Conservation (phyloP, 2,329 filamentous ascomycete genomes). For the Alternaria incomplexa region DNA sequence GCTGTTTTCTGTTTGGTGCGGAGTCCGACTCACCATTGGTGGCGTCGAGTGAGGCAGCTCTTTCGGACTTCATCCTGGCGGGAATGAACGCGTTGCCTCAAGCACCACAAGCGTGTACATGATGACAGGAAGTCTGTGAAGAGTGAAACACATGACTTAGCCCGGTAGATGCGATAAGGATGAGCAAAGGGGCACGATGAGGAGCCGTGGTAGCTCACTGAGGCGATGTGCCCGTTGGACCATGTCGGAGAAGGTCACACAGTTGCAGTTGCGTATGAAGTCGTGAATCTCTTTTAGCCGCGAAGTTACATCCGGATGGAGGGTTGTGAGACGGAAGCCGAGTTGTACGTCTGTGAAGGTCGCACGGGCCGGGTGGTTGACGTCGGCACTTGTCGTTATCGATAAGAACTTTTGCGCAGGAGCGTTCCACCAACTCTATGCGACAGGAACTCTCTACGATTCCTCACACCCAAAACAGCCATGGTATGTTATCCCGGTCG, state of each 20-base stretch:
- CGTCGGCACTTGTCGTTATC: conserved; percentile 10
- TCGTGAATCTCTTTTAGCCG: not conserved
- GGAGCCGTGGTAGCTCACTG: not conserved
- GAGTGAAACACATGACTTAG: not conserved
- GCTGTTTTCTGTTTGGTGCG: not conserved
- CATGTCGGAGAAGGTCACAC: not conserved
- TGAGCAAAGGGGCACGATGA: not conserved
- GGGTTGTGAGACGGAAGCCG: not conserved
- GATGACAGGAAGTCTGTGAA: not conserved
- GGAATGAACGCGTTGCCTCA: not conserved
- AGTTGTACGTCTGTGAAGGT: not conserved
- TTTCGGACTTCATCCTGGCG: not conserved
- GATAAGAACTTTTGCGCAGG: conserved; percentile 14
- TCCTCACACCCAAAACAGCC: not conserved
- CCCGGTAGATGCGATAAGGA: not conserved
- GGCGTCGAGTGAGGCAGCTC: not conserved
- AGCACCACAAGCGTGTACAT: not conserved
- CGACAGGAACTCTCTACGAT: not conserved
- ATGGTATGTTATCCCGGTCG: conserved; percentile 13
- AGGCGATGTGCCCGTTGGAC: not conserved
- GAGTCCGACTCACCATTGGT: not conserved
- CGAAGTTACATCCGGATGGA: not conserved
- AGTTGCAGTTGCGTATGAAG: too few relatives aligned
- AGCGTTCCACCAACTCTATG: not conserved
- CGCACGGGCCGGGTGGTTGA: not conserved